Conservation (phyloP, 2,329 filamentous ascomycete genomes). For the Thyridium curvatum region DNA sequence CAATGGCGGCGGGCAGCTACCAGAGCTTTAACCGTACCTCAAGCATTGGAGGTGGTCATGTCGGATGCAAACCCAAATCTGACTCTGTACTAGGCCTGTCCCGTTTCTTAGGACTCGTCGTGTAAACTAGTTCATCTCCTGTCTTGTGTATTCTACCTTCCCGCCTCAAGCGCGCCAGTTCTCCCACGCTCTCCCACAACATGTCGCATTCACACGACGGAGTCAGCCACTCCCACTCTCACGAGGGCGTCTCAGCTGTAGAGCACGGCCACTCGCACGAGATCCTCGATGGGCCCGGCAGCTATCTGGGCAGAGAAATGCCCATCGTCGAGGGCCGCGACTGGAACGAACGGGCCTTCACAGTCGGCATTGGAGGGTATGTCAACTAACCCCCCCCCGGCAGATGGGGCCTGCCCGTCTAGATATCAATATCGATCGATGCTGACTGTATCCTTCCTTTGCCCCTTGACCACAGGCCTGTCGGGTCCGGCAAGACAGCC, state of each 20-base stretch:
- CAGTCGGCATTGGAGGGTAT: constrained; percentile 95
- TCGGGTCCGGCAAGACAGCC: constrained; percentile 95
- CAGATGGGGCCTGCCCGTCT: no score
- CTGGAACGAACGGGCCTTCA: constrained; percentile 88
- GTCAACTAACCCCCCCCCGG: constrained; percentile 17
- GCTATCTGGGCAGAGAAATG: constrained; percentile 85
- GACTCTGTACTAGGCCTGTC: no score
- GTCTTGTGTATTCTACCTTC: background rate
- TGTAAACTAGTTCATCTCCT: background rate
- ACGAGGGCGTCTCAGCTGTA: constrained; percentile 44
- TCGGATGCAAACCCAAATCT: no score
- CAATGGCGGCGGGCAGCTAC: no score
- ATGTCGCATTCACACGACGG: constrained; percentile 42
- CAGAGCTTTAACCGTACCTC: no score
- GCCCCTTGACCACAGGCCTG: constrained; percentile 53
- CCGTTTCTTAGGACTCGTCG: no score
- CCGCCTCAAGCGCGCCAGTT: background rate
- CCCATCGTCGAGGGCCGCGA: constrained; percentile 82
- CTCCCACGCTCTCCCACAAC: background rate
- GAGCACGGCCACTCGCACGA: constrained; percentile 95
- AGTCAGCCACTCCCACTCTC: constrained; percentile 43
- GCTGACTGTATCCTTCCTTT: constrained; percentile 8
- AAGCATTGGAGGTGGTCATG: background rate
- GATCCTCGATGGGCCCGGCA: constrained; percentile 89
- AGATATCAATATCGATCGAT: background rate